Percentiles rank a stretch among this genome's conserved stretches.
These are phyloP conservation scores for Fraxinus sp. DNA, from an alignment of 305 asterid species.

Conservation along the genomic window DNA sequence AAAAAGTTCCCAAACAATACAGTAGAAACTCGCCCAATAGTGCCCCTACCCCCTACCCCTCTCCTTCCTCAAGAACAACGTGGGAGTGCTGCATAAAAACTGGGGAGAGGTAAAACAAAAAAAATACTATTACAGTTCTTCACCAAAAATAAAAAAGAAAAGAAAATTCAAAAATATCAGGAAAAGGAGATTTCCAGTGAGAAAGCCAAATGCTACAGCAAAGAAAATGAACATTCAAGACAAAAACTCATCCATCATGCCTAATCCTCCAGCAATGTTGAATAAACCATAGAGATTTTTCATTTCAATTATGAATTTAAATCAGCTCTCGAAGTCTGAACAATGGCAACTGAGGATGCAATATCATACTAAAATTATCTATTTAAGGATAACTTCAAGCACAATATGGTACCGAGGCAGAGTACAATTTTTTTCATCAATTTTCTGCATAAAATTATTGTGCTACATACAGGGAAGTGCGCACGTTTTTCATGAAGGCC, in stretches of 20 bases:
- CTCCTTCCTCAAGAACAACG: not conserved
- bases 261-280: not conserved
- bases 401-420: not conserved
- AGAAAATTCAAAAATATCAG: not conserved
- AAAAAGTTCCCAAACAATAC: not conserved
- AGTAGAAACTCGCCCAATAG: not conserved
- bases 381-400: not conserved
- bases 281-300: slow-evolving; percentile 1
- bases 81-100: not conserved
- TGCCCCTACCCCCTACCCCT: not conserved
- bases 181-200: slow-evolving; percentile 2
- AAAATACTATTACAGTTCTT: not conserved
- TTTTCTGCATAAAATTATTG: not conserved
- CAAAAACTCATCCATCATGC: not conserved
- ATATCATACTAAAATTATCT: not conserved
- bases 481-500: not conserved
- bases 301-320: not conserved
- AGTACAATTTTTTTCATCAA: not conserved
- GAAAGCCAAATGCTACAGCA: slow-evolving; percentile 2
- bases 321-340: not conserved
- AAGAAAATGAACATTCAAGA: slow-evolving; percentile 9
- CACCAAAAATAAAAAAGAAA: not conserved
- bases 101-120: not conserved
- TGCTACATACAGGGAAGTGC: not conserved
- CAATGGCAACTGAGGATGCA: not conserved